Evolutionary conservation across 805 yeast species (phyloP), one percentile per base, ranked within the genome.

Genomic region (Monosporozyma yasuniensis): DNA sequence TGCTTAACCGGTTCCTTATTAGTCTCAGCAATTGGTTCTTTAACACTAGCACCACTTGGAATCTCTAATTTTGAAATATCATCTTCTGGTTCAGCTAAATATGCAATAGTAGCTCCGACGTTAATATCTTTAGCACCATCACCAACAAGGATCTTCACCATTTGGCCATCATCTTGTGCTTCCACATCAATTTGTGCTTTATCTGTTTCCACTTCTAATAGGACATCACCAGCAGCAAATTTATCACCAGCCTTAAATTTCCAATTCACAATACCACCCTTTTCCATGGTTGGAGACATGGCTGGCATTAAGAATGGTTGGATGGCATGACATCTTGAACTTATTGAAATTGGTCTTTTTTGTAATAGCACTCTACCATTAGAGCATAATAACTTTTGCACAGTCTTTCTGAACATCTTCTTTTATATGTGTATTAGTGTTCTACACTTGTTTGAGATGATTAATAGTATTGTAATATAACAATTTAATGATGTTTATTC

Each of bases 211-310:
- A 86, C 85, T 60, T 85, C 93, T 39, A 86, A 64, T 34, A 86
- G 65, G 3, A 82, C 84, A 57, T 93, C 98, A 21, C 99, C 99
- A 7, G 95, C 77, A 30, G 72, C 62, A 68, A 84, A 91, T 3
- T 73, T 49, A 3, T 87, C 93, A 27, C 87, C 87, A 46, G 77
- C 83, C 66, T 89, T 82, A 61, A 82, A 74, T 65, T 87, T 86
- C 99, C 99, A 91, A 49, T 80, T 75, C 11, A 88, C 87, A 55
- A 91, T 78, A 5, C 96, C 96, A 39, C 99, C 99, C 64, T 83
- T 87, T 28, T 89, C 88, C 99, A 91, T 91, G 6, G 99, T 91
- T 42, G 99, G 99, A 4, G 97, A 90, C 96, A 91, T 87, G 23
- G 99, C 97, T 3, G 99, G 99, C 98, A 91, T 91, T 48, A 75